Evolutionary conservation across 805 yeast genomes (phyloP).

Genomic region (Lipomyces mesembrius): DNA sequence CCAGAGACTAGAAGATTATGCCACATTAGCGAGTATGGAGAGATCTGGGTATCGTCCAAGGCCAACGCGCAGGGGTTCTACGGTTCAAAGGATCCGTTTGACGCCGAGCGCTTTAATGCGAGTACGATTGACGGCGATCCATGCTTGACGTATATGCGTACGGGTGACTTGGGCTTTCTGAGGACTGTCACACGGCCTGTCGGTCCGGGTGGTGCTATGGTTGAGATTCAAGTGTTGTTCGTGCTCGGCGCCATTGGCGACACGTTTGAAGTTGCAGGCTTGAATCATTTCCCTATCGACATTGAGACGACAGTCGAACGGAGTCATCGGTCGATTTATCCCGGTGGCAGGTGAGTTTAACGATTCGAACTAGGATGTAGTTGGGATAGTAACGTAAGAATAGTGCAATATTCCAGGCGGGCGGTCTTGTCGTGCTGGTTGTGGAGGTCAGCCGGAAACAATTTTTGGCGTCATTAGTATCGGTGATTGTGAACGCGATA

Average conservation of each 20-base stretch:
- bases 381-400: slow-evolving; percentile 23
- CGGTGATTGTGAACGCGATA: slow-evolving; percentile 78
- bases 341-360: slow-evolving; percentile 40
- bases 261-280: slow-evolving; percentile 88
- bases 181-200: slow-evolving; percentile 64
- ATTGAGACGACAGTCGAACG: slow-evolving; percentile 70
- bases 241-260: slow-evolving; percentile 83
- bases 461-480: slow-evolving; percentile 73
- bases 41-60: slow-evolving; percentile 93
- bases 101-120: slow-evolving; percentile 62
- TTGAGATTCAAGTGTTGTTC: slow-evolving; percentile 75
- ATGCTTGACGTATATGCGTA: slow-evolving; percentile 70
- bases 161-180: slow-evolving; percentile 93
- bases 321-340: slow-evolving; percentile 52
- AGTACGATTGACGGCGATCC: slow-evolving; percentile 67
- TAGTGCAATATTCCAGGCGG: slow-evolving; percentile 76
- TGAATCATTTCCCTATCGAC: slow-evolving; percentile 88
- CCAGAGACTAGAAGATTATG: slow-evolving; percentile 86
- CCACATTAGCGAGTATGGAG: slow-evolving; percentile 90
- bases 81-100: slow-evolving; percentile 56
- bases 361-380: background rate
- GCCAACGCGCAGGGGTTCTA: slow-evolving; percentile 72
- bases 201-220: slow-evolving; percentile 47
- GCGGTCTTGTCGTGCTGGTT: slow-evolving; percentile 75
- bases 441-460: slow-evolving; percentile 62